Base-by-base conservation (phyloP, 1,139 yeast genomes). In the Pichia sp. region DNA sequence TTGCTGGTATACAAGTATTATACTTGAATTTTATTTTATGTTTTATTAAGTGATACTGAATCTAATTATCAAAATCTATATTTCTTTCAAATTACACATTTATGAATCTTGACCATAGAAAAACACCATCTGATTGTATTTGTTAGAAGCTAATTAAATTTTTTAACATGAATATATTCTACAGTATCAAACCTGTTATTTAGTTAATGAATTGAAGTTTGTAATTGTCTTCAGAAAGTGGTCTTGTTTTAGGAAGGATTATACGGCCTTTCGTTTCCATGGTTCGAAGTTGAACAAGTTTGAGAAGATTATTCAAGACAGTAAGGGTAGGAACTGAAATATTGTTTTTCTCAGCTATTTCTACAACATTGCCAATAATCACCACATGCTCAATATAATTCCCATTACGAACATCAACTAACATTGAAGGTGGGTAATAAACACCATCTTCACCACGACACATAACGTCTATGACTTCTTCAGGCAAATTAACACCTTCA, bases 331-430 rank as follows among this genome's bases (percentile, higher is more conserved):
- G 94, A 2, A 82, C 69, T 0, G 64, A 58, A 12, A 84, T 75
- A 2, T 69, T 68, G 49, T 78, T 72, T 43, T 66, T 66, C 41
- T 67, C 61, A 3, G 87, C 90, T 39, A 78, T 66, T 40, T 70
- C 68, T 51, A 85, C 64, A 0, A 90, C 87, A 58, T 80, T 83
- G 2, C 92, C 89, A 47, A 84, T 67, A 49, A 85, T 80, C 26
- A 77, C 78, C 57, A 82, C 87, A 41, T 80, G 63, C 61, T 85
- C 94, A 59, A 82, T 71, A 46, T 79, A 78, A 55, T 81, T 82
- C 23, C 79, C 78, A 61, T 82, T 81, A 45, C 82, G 72, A 30
- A 74, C 69, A 61, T 83, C 94, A 12, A 84, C 79, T 54, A 78
- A 33, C 53, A 50, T 50, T 6, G 51, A 48, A 8, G 53, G 53